Base-by-base conservation (phyloP, 768 basidiomycete species). In the Neoboletus brunneissimus region DNA sequence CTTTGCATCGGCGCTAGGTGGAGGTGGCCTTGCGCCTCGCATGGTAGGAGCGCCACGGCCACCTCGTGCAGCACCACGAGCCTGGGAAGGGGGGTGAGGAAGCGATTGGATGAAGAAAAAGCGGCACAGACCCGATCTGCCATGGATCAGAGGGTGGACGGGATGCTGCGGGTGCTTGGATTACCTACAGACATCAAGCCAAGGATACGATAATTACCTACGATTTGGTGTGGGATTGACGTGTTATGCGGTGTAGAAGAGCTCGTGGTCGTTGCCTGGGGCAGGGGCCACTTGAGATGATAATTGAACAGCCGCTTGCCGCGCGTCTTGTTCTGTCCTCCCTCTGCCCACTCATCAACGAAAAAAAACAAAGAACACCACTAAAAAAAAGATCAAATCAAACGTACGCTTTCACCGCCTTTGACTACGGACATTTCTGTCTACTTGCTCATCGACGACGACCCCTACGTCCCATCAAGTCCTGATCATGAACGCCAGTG, bases 401-500 rank as follows among this genome's bases (percentile, higher is more conserved):
- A 48, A 51, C 67, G 49, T 35, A 29, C 29, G 8, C 29, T 29
- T 9, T 29, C 29, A 29, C 29, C 29, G 55, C 60, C 55, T 51
- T 62, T 57, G 54, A 54, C 56, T 53, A 41, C 55, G 46, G 41
- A 58, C 51, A 31, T 44, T 55, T 62, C 56, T 55, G 56, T 64
- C 54, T 48, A 34, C 51, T 50, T 25, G 18, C 55, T 48, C 62
- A 54, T 62, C 64, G 52, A 62, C 62, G 54, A 67, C 71, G 56
- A 69, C 66, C 45, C 13, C 34, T 16, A 62, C 67, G 53, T 35
- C 25, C 58, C 48, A 63, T 60, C 55, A 56, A 60, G 48, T 51
- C 63, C 63, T 73, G 72, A 81, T 76, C 69, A 95, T 96, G 93
- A 92, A 92, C 80, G 91, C 92, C 63, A 87, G 84, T 55, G 86